Conservation (phyloP, 345 rosid species). For the Rhizophora mangle region DNA sequence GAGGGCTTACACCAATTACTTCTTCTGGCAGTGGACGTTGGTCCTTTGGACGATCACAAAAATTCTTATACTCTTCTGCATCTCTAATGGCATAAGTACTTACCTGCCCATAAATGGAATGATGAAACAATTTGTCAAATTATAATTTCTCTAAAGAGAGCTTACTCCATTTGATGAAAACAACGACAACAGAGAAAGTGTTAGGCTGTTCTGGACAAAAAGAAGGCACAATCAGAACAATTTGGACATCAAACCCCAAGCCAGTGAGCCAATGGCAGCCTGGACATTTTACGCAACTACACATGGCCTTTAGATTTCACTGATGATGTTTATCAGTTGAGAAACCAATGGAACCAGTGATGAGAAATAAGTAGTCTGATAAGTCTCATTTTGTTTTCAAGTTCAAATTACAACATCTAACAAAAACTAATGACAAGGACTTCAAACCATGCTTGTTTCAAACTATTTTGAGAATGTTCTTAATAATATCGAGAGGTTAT, state of each 20-base stretch:
- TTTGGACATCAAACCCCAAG: neutral
- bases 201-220: neutral
- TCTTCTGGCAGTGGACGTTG: conserved; percentile 89
- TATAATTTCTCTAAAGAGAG: neutral
- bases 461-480: no score
- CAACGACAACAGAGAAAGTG: neutral
- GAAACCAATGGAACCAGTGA: neutral
- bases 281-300: neutral
- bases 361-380: neutral
- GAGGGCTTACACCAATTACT: conserved; percentile 70
- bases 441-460: no score
- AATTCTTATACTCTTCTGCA: conserved; percentile 80
- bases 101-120: conserved; percentile 39
- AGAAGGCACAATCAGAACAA: neutral
- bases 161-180: neutral
- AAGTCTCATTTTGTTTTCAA: neutral
- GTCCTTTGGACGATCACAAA: conserved; percentile 79
- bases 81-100: conserved; percentile 80
- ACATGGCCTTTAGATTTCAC: neutral
- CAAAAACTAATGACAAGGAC: no score
- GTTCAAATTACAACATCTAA: neutral
- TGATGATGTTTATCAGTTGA: neutral
- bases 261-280: no score
- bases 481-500: neutral
- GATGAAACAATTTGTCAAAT: conserved; percentile 5